These are phyloP conservation scores for Tylopilus sp. DNA, from an alignment of 1,284 basidiomycete genomes.

Conservation along the genomic window DNA sequence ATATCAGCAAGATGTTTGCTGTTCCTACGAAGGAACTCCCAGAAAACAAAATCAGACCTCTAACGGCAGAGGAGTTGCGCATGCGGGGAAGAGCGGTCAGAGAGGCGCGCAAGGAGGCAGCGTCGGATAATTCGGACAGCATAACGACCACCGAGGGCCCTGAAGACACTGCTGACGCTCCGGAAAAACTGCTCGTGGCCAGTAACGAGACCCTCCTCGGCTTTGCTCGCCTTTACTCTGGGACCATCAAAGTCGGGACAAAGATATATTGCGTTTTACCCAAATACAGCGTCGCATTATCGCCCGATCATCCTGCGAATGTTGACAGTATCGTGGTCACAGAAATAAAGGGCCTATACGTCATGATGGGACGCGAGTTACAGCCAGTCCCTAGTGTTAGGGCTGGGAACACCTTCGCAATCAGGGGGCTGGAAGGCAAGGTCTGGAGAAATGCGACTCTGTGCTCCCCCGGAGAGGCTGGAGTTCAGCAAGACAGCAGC, in stretches of 20 bases:
- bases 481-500: conserved; percentile 39
- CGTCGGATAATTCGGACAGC: conserved; percentile 29
- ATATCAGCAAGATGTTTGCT: conserved; percentile 99
- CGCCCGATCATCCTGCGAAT: conserved; percentile 69
- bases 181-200: conserved; percentile 19
- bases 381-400: conserved; percentile 78
- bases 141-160: conserved; percentile 20
- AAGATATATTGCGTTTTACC: conserved; percentile 79
- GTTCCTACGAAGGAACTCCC: conserved; percentile 79
- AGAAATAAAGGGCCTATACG: conserved; percentile 78
- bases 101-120: conserved; percentile 42
- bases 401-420: conserved; percentile 96
- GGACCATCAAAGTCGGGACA: conserved; percentile 68
- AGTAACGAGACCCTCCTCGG: conserved; percentile 75
- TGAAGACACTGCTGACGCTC: conserved; percentile 13
- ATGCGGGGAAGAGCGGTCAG: conserved; percentile 62
- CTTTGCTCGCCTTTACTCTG: conserved; percentile 93
- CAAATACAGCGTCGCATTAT: conserved; percentile 77
- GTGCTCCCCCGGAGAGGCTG: conserved; percentile 59
- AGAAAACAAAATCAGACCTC: conserved; percentile 71
- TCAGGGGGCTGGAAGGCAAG: conserved; percentile 86
- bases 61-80: conserved; percentile 89
- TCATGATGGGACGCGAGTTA: conserved; percentile 98
- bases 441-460: conserved; percentile 91
- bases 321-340: conserved; percentile 63